Evolutionary conservation across 176 grass and related monocot genomes (phyloP).

Genomic region (Oryza punctata): DNA sequence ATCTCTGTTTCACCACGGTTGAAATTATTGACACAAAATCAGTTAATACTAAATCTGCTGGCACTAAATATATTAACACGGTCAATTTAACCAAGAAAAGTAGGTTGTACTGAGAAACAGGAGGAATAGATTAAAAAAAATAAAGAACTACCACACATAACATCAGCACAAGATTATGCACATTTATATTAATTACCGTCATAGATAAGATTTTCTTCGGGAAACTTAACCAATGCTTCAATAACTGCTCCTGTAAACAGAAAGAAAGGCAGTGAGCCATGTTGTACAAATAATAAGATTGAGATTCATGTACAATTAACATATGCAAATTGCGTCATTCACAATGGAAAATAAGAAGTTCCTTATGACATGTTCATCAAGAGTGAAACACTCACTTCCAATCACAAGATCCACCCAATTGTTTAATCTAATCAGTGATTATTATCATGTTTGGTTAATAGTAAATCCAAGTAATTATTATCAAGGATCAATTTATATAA

Average conservation of each 20-base stretch:
- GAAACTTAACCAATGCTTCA: slow-evolving; percentile 87
- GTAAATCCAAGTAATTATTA: slow-evolving; percentile 10
- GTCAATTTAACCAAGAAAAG: slow-evolving; percentile 1
- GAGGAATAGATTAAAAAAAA: background rate
- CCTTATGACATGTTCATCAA: slow-evolving; percentile 90
- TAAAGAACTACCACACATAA: slow-evolving; percentile 13
- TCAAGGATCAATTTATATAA: slow-evolving; percentile 15
- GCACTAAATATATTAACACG: slow-evolving; percentile 31
- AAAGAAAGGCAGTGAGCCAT: slow-evolving; percentile 37
- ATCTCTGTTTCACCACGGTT: slow-evolving; percentile 4
- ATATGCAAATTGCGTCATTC: slow-evolving; percentile 15
- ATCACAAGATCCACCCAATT: slow-evolving; percentile 94
- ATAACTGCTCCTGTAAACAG: slow-evolving; percentile 71
- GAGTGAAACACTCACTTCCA: slow-evolving; percentile 92
- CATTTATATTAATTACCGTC: slow-evolving; percentile 60
- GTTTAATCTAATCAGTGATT: slow-evolving; percentile 91
- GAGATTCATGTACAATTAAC: background rate
- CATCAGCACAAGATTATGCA: slow-evolving; percentile 8
- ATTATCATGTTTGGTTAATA: background rate
- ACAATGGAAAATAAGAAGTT: slow-evolving; percentile 19
- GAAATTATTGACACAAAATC: slow-evolving; percentile 9
- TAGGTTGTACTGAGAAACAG: background rate
- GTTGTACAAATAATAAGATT: background rate
- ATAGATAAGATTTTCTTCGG: slow-evolving; percentile 93
- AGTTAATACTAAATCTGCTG: slow-evolving; percentile 19